Evolutionary conservation across 306 rosid genomes (phyloP).

Genomic region (Quercus variabilis): DNA sequence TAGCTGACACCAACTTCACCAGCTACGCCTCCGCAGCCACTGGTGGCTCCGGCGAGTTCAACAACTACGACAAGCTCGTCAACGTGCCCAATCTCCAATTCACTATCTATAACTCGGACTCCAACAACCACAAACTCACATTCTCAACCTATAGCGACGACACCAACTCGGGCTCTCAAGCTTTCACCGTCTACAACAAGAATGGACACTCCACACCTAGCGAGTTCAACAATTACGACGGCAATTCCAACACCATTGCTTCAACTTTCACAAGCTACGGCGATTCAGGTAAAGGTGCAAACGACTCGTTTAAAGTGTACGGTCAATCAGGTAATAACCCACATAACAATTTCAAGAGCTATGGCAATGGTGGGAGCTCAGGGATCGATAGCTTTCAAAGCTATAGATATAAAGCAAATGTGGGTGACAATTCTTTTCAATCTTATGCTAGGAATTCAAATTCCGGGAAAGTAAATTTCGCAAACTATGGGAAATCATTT

Average conservation of each 20-base stretch:
- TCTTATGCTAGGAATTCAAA: constrained; percentile 55
- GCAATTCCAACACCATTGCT: constrained; percentile 50
- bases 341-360: constrained; percentile 44
- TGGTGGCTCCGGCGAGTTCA: constrained; percentile 52
- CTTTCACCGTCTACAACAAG: constrained; percentile 65
- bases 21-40: constrained; percentile 46
- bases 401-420: constrained; percentile 75
- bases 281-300: constrained; percentile 43
- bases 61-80: constrained; percentile 56
- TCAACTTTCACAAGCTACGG: constrained; percentile 66
- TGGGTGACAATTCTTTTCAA: constrained; percentile 60
- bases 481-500: constrained; percentile 74
- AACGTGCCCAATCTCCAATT: constrained; percentile 79
- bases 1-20: constrained; percentile 57
- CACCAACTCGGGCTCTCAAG: constrained; percentile 66
- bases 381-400: constrained; percentile 44
- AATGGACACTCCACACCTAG: constrained; percentile 46
- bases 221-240: constrained; percentile 64
- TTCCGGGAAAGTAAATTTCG: constrained; percentile 51
- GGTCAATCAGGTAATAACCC: constrained; percentile 75
- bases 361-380: constrained; percentile 50
- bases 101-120: constrained; percentile 55
- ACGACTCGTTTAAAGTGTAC: constrained; percentile 64
- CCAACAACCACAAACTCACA: constrained; percentile 52
- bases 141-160: constrained; percentile 71